A percentile compares a stretch with the other conserved stretches of the same genome.
phyloP scores from a whole-genome alignment of 2,329 filamentous ascomycete genomes.

The Colletotrichum destructivum region DNA sequence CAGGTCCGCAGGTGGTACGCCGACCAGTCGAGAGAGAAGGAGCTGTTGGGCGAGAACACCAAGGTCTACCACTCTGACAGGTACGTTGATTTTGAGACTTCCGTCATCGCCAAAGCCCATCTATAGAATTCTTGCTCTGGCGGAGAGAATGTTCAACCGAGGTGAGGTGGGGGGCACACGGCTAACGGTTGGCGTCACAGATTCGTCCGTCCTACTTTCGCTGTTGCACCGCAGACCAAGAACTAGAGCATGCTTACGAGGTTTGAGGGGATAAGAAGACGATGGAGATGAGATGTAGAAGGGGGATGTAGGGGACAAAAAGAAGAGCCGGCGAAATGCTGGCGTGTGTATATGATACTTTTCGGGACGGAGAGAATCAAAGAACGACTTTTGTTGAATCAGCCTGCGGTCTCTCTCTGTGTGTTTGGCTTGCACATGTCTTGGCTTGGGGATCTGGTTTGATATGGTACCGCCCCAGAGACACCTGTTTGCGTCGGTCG shows the following conservation, averaged over 20 bases:
- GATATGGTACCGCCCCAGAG: too few relatives aligned
- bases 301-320: neutral
- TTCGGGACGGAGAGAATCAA: constrained; percentile 17
- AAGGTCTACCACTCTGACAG: constrained; percentile 91
- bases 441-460: too few relatives aligned
- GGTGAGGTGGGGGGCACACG: too few relatives aligned
- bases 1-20: constrained; percentile 89
- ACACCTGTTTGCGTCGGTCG: too few relatives aligned
- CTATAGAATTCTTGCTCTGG: too few relatives aligned
- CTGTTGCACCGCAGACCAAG: constrained; percentile 76
- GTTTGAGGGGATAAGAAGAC: too few relatives aligned
- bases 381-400: constrained; percentile 16
- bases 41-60: constrained; percentile 85
- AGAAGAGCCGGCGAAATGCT: constrained; percentile 10
- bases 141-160: too few relatives aligned
- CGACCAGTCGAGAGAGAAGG: constrained; percentile 91
- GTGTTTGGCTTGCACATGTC: too few relatives aligned
- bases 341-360: constrained; percentile 32
- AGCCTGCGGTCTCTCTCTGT: neutral
- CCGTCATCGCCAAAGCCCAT: too few relatives aligned
- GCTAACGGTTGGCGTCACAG: constrained; percentile 57
- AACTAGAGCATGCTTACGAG: constrained; percentile 58
- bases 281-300: too few relatives aligned
- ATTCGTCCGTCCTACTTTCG: constrained; percentile 86
- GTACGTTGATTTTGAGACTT: constrained; percentile 65